Conservation (phyloP, 139 green algal genomes). For the Diplosphaera chodatii region DNA sequence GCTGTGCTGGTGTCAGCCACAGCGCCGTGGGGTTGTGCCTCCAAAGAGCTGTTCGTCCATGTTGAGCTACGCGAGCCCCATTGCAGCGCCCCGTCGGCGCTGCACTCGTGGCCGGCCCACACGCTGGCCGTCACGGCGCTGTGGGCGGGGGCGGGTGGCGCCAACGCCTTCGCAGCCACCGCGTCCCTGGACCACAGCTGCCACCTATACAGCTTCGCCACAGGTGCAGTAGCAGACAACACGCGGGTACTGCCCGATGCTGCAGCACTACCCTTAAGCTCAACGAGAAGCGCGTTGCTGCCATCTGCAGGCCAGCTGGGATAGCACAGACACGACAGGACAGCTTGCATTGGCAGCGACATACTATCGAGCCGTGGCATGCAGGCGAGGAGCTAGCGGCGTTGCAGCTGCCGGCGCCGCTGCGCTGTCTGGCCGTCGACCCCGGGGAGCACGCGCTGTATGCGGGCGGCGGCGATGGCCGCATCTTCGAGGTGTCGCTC, state of each 20-base stretch:
- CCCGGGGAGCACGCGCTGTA: constrained; percentile 69
- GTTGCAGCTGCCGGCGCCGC: constrained; percentile 42
- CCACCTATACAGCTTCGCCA: constrained; percentile 55
- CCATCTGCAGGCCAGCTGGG: no score
- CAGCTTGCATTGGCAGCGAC: no score
- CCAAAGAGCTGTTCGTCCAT: no score
- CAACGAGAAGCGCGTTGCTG: no score
- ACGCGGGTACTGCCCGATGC: no score
- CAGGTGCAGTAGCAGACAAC: constrained; percentile 1
- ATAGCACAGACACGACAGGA: no score
- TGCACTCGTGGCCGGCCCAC: constrained; percentile 79
- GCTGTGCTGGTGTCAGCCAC: no score
- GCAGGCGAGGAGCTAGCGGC: not conserved
- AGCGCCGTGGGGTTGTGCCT: no score
- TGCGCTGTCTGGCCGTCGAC: constrained; percentile 47
- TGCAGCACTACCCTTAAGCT: no score
- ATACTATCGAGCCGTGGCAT: not conserved
- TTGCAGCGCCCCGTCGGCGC: constrained; percentile 28
- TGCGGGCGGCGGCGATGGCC: constrained; percentile 63
- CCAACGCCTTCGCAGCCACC: constrained; percentile 49
- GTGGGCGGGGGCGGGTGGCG: constrained; percentile 36
- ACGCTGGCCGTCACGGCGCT: constrained; percentile 75
- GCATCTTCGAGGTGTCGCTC: constrained; percentile 68
- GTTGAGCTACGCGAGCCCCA: no score
- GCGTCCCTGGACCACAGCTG: constrained; percentile 67